Percentiles rank a stretch among this genome's conserved stretches.
phyloP scores from a whole-genome alignment of 2,329 filamentous ascomycete species.

The Plectosphaerella plurivora region DNA sequence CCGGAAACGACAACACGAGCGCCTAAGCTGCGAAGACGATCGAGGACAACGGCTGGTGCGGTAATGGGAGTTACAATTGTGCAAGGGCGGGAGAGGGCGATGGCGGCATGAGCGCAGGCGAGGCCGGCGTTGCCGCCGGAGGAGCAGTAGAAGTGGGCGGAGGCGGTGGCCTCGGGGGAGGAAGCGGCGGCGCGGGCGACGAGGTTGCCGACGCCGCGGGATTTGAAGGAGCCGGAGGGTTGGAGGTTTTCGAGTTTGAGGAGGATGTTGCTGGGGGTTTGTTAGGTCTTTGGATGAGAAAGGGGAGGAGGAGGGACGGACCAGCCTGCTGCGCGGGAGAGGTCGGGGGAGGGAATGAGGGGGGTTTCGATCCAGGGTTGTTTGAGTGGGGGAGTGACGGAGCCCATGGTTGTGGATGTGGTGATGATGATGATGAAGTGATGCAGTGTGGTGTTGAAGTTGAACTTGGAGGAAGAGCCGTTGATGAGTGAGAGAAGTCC shows the following conservation, averaged over 20 bases:
- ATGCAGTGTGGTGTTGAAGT: too few species aligned
- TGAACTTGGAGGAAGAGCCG: too few species aligned
- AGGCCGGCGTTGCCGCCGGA: constrained; percentile 83
- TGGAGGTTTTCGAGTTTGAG: constrained; percentile 84
- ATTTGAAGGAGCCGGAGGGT: constrained; percentile 84
- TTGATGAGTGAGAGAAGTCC: too few species aligned
- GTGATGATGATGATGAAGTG: too few species aligned
- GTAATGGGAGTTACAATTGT: constrained; percentile 70
- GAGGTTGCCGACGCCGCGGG: constrained; percentile 69
- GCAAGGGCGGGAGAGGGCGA: constrained; percentile 56
- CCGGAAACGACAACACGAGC: constrained; percentile 66
- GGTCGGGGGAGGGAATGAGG: constrained; percentile 58
- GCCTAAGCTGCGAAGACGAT: constrained; percentile 65
- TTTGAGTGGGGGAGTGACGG: constrained; percentile 29
- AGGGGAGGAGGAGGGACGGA: constrained; percentile 27
- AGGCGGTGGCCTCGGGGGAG: constrained; percentile 15
- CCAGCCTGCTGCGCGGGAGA: constrained; percentile 71
- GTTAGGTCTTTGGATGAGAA: constrained; percentile 2
- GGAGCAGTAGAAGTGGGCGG: constrained; percentile 71
- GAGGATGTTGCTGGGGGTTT: constrained; percentile 61
- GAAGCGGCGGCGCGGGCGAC: constrained; percentile 46
- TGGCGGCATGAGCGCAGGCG: constrained; percentile 71
- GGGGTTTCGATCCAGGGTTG: constrained; percentile 69
- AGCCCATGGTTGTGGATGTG: constrained; percentile 29
- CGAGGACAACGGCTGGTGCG: constrained; percentile 66